Conservation (phyloP, 2,329 filamentous ascomycete genomes). For the Esteya vermicola region DNA sequence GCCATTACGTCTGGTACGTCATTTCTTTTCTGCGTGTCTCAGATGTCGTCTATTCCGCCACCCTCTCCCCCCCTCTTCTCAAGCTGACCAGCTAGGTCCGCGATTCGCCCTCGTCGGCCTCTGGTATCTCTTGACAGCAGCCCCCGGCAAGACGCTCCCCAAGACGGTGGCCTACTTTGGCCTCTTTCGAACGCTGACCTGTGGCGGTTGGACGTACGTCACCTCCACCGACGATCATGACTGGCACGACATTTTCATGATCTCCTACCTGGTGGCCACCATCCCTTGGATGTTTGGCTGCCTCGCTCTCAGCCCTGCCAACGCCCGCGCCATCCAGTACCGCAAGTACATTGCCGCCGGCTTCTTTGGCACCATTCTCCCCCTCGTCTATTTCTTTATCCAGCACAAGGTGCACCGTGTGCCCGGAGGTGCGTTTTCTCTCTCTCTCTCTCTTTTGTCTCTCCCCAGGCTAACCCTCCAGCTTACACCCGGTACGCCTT, state of each 20-base stretch:
- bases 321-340: slow-evolving; percentile 71
- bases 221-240: slow-evolving; percentile 97
- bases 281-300: slow-evolving; percentile 92
- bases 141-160: slow-evolving; percentile 60
- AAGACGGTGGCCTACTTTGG: slow-evolving; percentile 71
- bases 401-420: slow-evolving; percentile 96
- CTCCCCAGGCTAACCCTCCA: slow-evolving; percentile 21
- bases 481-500: slow-evolving; percentile 96
- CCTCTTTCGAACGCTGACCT: slow-evolving; percentile 78
- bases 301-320: slow-evolving; percentile 73
- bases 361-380: slow-evolving; percentile 85
- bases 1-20: slow-evolving; percentile 87
- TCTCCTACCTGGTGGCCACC: slow-evolving; percentile 88
- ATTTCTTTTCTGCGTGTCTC: too few relatives aligned
- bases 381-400: slow-evolving; percentile 92
- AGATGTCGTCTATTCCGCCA: slow-evolving; percentile 8
- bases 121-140: slow-evolving; percentile 80
- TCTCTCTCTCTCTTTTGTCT: not conserved
- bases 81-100: slow-evolving; percentile 43
- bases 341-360: slow-evolving; percentile 68
- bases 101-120: slow-evolving; percentile 81
- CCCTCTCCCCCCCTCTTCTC: not conserved
- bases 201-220: slow-evolving; percentile 96
- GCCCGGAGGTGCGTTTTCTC: slow-evolving; percentile 54
- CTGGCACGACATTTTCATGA: slow-evolving; percentile 99